Base-by-base conservation (phyloP, 148 eudicot genomes). In the Diospyros lotus region DNA sequence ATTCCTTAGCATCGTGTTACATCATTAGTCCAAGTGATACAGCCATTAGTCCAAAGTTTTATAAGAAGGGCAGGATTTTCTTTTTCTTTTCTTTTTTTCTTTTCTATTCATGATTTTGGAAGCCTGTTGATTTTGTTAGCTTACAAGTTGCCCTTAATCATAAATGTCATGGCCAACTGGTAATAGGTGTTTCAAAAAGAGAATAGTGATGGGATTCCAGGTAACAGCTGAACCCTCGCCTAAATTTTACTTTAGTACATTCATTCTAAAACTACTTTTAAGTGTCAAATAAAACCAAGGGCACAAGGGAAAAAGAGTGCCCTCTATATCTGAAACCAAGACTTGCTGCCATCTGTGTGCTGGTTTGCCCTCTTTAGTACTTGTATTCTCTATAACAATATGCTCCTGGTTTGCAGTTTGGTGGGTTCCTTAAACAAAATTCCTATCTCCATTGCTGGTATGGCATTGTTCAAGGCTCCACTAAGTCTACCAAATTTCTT, bases 391-490 rank as follows among this genome's bases (percentile, higher is more conserved):
- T 43, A 44, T 40, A 51, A 72, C 61, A 65, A 2, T 15, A 52
- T 58, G 66, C 58, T 75, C 41, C 64, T 75, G 45, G 48, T 80
- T 67, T 80, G 64, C 86, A 91, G 97, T 79, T 80, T 91, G 77
- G 89, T 89, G 58, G 97, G 97, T 53, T 91, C 97, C 68, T 80
- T 89, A 69, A 91, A 91, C 84, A 89, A 89, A 82, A 89, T 92
- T 79, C 97, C 97, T 8, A 78, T 90, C 75, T 92, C 97, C 38
- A 62, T 92, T 59, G 89, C 91, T 71, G 94, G 97, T 64, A 12
- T 92, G 65, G 15, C 88, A 64, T 38, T 92, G 75, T 92, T 92
- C 85, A 88, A 86, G 50, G 97, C 90, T 79, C 94, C 94, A 12
- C 73, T 88, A 46, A 92, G 89, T 71, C 17, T 86, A 48, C 83